phyloP scores from a whole-genome alignment of 1,139 yeast genomes.

The Blastobotrys buckinghamii region DNA sequence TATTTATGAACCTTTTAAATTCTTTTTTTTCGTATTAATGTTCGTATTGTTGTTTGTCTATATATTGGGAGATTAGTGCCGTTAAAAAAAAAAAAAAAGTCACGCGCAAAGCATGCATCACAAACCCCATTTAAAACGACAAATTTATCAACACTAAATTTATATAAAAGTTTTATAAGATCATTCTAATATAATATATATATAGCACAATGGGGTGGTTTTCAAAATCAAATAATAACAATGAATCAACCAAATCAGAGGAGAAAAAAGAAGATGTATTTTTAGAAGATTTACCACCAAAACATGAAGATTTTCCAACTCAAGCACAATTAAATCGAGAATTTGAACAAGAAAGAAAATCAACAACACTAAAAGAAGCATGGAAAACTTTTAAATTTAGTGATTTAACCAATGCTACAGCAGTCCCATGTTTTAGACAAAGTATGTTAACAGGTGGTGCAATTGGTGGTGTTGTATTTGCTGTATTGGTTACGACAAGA shows the following conservation, averaged over 20 bases:
- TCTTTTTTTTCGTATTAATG: too few species aligned
- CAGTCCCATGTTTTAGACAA: constrained; percentile 85
- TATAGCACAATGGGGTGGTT: constrained; percentile 12
- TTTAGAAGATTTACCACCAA: constrained; percentile 33
- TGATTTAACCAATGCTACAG: constrained; percentile 57
- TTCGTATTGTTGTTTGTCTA: too few species aligned
- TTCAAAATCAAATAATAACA: not conserved
- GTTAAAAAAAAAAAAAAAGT: too few species aligned
- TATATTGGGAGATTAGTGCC: too few species aligned
- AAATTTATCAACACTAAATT: too few species aligned
- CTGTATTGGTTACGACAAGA: constrained; percentile 54
- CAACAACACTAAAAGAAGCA: constrained; percentile 23
- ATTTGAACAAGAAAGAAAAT: constrained; percentile 13
- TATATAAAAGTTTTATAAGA: too few species aligned
- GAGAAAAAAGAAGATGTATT: not conserved
- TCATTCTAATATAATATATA: too few species aligned
- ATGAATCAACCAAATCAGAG: not conserved
- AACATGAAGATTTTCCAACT: constrained; percentile 27
- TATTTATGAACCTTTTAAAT: too few species aligned
- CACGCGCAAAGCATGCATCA: too few species aligned
- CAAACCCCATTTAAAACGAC: too few species aligned
- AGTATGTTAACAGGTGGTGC: constrained; percentile 85
- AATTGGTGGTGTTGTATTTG: constrained; percentile 73
- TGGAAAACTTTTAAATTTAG: constrained; percentile 26
- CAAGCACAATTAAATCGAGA: constrained; percentile 8